Evolutionary conservation across 371 early-diverging fungal genomes (phyloP).

Genomic region (Mortierella sp.): DNA sequence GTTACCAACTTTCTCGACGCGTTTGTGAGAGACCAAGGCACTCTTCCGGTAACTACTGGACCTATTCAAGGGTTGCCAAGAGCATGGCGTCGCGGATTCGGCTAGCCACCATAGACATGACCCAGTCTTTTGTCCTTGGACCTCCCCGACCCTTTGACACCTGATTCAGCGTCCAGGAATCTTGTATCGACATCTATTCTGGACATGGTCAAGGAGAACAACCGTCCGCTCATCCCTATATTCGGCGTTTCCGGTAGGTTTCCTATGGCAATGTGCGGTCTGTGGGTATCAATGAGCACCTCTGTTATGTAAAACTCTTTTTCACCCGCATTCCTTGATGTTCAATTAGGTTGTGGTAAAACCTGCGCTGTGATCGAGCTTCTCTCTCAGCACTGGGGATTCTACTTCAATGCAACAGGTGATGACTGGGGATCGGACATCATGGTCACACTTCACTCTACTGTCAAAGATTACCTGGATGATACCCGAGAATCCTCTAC

Average conservation of each 20-base stretch:
- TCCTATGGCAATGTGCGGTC: neutral
- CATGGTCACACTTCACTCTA: slow-evolving; percentile 19
- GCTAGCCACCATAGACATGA: neutral
- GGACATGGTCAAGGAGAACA: slow-evolving; percentile 16
- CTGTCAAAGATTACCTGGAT: slow-evolving; percentile 1
- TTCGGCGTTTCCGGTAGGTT: slow-evolving; percentile 6
- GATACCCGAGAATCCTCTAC: slow-evolving; percentile 9
- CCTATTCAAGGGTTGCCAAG: slow-evolving; percentile 10
- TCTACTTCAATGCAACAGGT: neutral
- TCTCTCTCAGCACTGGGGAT: neutral
- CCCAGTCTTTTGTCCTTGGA: slow-evolving; percentile 6
- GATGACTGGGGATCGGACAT: slow-evolving; percentile 24
- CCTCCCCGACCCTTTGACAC: slow-evolving; percentile 1
- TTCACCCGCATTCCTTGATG: neutral
- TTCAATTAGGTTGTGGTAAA: neutral
- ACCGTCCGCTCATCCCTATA: neutral
- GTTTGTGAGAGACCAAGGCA: neutral
- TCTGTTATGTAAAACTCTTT: neutral
- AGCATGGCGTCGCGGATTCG: slow-evolving; percentile 14
- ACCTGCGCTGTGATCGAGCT: neutral
- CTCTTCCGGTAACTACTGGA: neutral
- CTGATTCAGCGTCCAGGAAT: neutral
- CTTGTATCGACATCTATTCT: neutral
- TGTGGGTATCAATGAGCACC: neutral
- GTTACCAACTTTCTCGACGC: slow-evolving; percentile 8